A percentile compares a stretch with the other conserved stretches of the same genome.
Evolutionary conservation across 495 filamentous ascomycete genomes (phyloP).

Genomic region (Hypomontagnella monticulosa): DNA sequence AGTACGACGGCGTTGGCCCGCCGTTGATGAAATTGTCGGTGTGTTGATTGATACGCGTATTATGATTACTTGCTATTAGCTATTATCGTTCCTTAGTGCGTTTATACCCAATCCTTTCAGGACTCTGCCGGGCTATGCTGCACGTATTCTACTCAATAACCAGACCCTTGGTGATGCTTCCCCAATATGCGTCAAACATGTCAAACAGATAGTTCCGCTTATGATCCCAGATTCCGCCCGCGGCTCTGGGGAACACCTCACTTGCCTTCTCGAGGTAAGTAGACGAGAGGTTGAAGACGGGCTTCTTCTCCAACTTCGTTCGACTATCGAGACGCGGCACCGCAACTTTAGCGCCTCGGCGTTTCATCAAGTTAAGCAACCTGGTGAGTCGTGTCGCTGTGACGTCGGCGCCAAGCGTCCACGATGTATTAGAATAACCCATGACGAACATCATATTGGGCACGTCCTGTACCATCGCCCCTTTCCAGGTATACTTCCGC

Average conservation of each 20-base stretch:
- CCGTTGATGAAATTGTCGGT: too few species aligned
- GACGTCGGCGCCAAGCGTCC: conserved; percentile 56
- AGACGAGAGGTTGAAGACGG: conserved; percentile 30
- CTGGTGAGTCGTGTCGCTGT: conserved; percentile 44
- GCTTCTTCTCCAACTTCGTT: not conserved
- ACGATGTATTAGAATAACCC: conserved; percentile 54
- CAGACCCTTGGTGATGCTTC: not conserved
- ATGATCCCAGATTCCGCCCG: conserved; percentile 14
- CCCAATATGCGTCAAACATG: conserved; percentile 7
- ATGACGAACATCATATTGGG: conserved; percentile 51
- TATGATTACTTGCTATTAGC: too few species aligned
- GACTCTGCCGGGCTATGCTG: not conserved
- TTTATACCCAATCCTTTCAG: not conserved
- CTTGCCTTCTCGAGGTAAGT: conserved; percentile 46
- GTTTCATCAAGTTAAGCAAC: conserved; percentile 43
- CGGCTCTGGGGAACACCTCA: conserved; percentile 35
- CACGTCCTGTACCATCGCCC: conserved; percentile 53
- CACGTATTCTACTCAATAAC: not conserved
- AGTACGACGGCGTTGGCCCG: too few species aligned
- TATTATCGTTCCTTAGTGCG: too few species aligned
- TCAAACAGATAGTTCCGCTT: conserved; percentile 13
- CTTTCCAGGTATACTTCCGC: conserved; percentile 53
- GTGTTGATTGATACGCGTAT: too few species aligned
- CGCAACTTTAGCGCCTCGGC: conserved; percentile 7
- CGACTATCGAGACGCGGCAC: conserved; percentile 25